A percentile compares a stretch with the other conserved stretches of the same genome.
phyloP scores from a whole-genome alignment of 352 stramenopile species.

The Globisporangium spiculum region DNA sequence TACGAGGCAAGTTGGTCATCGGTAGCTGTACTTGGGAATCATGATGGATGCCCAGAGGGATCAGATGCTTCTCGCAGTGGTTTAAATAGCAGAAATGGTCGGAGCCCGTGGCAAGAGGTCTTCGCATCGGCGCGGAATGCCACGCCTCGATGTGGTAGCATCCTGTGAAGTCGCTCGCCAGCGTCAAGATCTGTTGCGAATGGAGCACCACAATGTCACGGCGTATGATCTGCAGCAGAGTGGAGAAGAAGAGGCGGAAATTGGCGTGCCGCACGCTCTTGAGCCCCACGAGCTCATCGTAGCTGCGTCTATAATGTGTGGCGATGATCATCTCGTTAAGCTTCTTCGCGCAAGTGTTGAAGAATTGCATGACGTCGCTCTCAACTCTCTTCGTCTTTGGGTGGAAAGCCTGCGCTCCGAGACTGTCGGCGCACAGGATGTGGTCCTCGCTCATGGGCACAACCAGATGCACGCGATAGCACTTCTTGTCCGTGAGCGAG shows the following conservation, averaged over 20 bases:
- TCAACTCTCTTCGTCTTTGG: conserved; percentile 36
- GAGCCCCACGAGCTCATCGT: conserved; percentile 39
- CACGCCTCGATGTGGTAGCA: conserved; percentile 50
- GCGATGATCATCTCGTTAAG: conserved; percentile 36
- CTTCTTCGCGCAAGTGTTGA: conserved; percentile 27
- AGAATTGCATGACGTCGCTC: conserved; percentile 49
- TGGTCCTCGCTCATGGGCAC: conserved; percentile 50
- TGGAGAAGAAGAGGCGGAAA: conserved; percentile 33
- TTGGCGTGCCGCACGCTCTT: conserved; percentile 35
- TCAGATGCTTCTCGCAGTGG: conserved; percentile 30
- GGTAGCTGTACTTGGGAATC: conserved; percentile 45
- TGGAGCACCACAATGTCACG: conserved; percentile 51
- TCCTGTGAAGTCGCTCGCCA: conserved; percentile 66
- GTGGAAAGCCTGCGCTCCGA: conserved; percentile 48
- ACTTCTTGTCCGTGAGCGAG: conserved; percentile 26
- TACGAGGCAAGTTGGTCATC: conserved; percentile 74
- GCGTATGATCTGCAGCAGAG: conserved; percentile 40
- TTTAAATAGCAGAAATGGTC: conserved; percentile 61
- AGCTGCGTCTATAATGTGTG: conserved; percentile 39
- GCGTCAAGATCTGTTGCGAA: conserved; percentile 62
- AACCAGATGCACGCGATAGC: conserved; percentile 34
- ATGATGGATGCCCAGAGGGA: conserved; percentile 47
- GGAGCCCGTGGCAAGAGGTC: conserved; percentile 22
- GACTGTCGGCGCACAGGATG: conserved; percentile 58
- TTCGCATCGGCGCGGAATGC: conserved; percentile 34